Percentiles rank a stretch among this genome's conserved stretches.
These are phyloP conservation scores for Teratosphaeria destructans DNA, from an alignment of 2,329 filamentous ascomycete genomes.

Conservation along the genomic window DNA sequence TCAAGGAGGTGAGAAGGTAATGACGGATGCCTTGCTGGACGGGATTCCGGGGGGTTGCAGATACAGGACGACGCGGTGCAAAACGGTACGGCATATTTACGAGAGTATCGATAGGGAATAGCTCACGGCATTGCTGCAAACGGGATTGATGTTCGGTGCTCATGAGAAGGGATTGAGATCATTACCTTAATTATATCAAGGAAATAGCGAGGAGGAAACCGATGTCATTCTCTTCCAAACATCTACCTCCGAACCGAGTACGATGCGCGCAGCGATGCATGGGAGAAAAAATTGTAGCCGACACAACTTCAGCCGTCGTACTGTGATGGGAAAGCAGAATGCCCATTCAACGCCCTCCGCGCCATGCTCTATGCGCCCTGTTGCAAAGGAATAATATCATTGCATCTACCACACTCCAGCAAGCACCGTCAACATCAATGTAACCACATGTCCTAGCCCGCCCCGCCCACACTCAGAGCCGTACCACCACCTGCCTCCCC, in stretches of 20 bases:
- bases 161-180: no score
- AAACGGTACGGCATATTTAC: no score
- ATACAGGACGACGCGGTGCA: not conserved
- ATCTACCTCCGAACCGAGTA: not conserved
- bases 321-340: not conserved
- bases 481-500: constrained; percentile 7
- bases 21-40: no score
- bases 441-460: constrained; percentile 1
- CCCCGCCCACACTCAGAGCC: constrained; percentile 11
- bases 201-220: not conserved
- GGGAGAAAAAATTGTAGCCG: not conserved
- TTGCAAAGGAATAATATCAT: not conserved
- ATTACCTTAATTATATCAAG: no score
- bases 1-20: no score
- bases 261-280: not conserved
- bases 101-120: no score
- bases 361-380: not conserved
- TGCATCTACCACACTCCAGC: not conserved
- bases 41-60: no score
- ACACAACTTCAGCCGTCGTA: not conserved
- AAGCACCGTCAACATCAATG: not conserved
- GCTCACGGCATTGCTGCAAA: no score
- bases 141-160: no score
- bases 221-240: not conserved
- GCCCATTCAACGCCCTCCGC: not conserved